Evolutionary conservation across 305 asterid species (phyloP).

Genomic region (Fraxinus xanthoxyloides): DNA sequence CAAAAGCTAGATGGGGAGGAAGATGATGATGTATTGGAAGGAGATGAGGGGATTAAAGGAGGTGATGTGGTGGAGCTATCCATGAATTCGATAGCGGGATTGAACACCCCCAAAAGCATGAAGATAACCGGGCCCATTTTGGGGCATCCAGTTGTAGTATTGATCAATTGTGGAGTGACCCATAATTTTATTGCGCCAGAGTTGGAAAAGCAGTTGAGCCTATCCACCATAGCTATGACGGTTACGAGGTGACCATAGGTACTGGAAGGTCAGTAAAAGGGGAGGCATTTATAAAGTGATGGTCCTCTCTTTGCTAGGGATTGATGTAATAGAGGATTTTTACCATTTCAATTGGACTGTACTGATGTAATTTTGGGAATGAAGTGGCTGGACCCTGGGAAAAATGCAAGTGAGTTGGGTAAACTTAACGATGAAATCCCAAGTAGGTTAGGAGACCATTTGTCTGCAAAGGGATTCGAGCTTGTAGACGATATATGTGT

Average conservation of each 20-base stretch:
- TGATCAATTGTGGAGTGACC: background rate
- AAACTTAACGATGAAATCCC: background rate
- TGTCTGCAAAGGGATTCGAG: background rate
- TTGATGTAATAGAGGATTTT: background rate
- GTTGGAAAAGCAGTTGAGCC: background rate
- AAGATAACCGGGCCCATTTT: background rate
- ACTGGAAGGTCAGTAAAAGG: background rate
- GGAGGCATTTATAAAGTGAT: background rate
- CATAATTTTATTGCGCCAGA: background rate
- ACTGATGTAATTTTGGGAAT: background rate
- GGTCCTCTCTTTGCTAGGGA: fast-evolving
- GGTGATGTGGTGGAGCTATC: background rate
- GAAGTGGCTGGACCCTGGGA: background rate
- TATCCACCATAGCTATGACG: no score
- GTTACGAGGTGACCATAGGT: background rate
- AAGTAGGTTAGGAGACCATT: background rate
- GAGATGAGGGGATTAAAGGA: fast-evolving
- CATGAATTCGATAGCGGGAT: background rate
- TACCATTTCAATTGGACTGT: background rate
- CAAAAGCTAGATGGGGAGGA: background rate
- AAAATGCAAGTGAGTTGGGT: background rate
- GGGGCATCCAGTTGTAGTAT: background rate
- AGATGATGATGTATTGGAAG: background rate
- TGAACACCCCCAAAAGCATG: background rate
- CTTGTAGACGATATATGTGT: background rate